Base-by-base conservation (phyloP, 2,329 filamentous ascomycete genomes). In the Chalaropsis ovoidea region DNA sequence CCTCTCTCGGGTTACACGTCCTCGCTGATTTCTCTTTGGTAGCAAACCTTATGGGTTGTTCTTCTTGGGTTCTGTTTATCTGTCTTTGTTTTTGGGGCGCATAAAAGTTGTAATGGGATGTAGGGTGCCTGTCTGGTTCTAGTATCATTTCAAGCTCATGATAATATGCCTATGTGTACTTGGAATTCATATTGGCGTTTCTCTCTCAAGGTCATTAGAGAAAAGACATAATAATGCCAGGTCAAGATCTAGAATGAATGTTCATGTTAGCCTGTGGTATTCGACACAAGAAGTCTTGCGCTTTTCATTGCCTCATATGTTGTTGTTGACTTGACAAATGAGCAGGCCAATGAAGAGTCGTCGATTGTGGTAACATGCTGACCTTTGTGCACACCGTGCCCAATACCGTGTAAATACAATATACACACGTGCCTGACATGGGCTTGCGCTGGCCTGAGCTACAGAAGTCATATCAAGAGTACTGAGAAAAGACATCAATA, bases 161-260 rank as follows among this genome's bases (percentile, higher is more conserved):
- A 43, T 64, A 56, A 58, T 58, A 58, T 58, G 49, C 58, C 24
- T 49, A 27, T 39, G 39, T 24, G 60, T 61, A 61, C 60, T 42
- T 45, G 39, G 45, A 54, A 27, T 63, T 63, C 45, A 52, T 39
- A 42, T 77, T 75, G 79, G 78, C 80, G 78, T 80, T 60, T 64
- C 61, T 64, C 64, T 64, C 58, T 22, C 60, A 62, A 49, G 24
- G 45, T 39, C 19, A 49, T 49, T 61, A 6, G 52, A 49, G 73
- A 73, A 69, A 76, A 77, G 73, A 77, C 75, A 77, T 75, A 76
- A 79, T 79, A 78, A 78, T 77, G 76, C 74, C 45, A 49, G 7
- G 19, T 49, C 45, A 7, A 49, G 47, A n/a, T 49, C 5, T 22
- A 49, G 47, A 49, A 13, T 13, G 8, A 24, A 31, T 31, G 31